A percentile compares a stretch with the other conserved stretches of the same genome.
These are phyloP conservation scores for Phytophthora boehmeriae DNA, from an alignment of 352 stramenopile genomes.

Conservation along the genomic window DNA sequence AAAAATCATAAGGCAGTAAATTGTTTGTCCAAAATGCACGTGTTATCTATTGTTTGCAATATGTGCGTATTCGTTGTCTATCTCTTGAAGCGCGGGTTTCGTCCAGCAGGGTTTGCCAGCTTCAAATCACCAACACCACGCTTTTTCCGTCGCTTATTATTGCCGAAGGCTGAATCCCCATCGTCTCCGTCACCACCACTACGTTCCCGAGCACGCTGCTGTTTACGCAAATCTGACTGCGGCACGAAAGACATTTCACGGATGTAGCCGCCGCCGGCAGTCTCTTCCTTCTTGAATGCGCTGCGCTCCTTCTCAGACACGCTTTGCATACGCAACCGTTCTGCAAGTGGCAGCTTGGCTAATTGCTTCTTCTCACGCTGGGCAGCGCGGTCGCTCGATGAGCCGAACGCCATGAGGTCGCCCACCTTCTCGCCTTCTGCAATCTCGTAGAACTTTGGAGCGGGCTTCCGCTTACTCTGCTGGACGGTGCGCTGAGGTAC, in stretches of 20 bases:
- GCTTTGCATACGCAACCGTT: slow-evolving; percentile 77
- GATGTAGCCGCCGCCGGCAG: slow-evolving; percentile 71
- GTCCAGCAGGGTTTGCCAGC: slow-evolving; percentile 47
- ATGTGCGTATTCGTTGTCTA: slow-evolving; percentile 15
- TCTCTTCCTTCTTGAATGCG: slow-evolving; percentile 87
- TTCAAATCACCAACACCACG: slow-evolving; percentile 80
- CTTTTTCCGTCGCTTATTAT: slow-evolving; percentile 71
- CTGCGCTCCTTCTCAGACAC: slow-evolving; percentile 77
- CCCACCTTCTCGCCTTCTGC: slow-evolving; percentile 81
- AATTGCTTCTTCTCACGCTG: slow-evolving; percentile 85
- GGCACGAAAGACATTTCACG: slow-evolving; percentile 85
- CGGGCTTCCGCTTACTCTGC: slow-evolving; percentile 45
- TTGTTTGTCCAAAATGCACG: neutral
- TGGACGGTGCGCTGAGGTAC: slow-evolving; percentile 4
- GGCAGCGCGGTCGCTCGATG: slow-evolving; percentile 59
- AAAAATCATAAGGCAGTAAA: too few species aligned
- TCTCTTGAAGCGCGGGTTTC: slow-evolving; percentile 56
- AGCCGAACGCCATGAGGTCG: slow-evolving; percentile 82
- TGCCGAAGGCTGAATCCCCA: slow-evolving; percentile 25
- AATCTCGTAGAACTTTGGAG: slow-evolving; percentile 89
- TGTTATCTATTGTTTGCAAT: slow-evolving; percentile 18
- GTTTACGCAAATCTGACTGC: slow-evolving; percentile 60
- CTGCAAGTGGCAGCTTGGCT: slow-evolving; percentile 77
- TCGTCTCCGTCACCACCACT: slow-evolving; percentile 17
- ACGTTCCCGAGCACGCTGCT: slow-evolving; percentile 47